Base-by-base conservation (phyloP, 2,329 filamentous ascomycete species). In the Pestalotiopsis sp. region DNA sequence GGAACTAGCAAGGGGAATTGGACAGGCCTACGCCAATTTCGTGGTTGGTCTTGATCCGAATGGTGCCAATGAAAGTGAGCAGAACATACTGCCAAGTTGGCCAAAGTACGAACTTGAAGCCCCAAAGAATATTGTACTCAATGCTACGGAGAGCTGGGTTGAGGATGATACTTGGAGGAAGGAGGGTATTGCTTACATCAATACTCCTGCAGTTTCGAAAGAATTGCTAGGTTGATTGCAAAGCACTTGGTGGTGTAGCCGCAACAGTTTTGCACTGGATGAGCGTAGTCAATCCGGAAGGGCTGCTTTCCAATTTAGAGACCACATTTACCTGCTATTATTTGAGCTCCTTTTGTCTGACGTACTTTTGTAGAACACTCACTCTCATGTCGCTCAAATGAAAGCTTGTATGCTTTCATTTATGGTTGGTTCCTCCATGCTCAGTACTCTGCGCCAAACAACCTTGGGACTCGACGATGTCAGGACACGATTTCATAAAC, bases 161-260 rank as follows among this genome's bases (percentile, higher is more conserved):
- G 85, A 87, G 70, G 74, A 78, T 2, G 85, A 87, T 70, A 84
- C 79, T 0, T 86, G 80, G 75, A 79, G 84, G 49, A 81, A 81
- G 58, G 82, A 84, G 69, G 82, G 79, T 0, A 86, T 86, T 41
- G 79, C 74, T 6, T 84, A 78, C 66, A 80, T 84, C 66, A 84
- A 83, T 70, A 78, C 73, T 1, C 75, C 75, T 17, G 77, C 77
- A 56, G 79, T 83, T 9, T 74, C 74, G 12, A 79, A 78, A 69
- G 81, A 83, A 68, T 68, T 83, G 61, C 72, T 82, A 25, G 74
- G 62, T 3, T 70, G 66, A 66, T 20, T 62, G 59, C 4, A 39
- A 39, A 36, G 31, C 31, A 36, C 31, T 36, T 36, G 31, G 31
- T 36, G 31, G 31, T 36, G 31, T 9, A 9, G 31, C 31, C 7